Conservation (phyloP, 768 basidiomycete genomes). For the Mycena sanguinolenta region DNA sequence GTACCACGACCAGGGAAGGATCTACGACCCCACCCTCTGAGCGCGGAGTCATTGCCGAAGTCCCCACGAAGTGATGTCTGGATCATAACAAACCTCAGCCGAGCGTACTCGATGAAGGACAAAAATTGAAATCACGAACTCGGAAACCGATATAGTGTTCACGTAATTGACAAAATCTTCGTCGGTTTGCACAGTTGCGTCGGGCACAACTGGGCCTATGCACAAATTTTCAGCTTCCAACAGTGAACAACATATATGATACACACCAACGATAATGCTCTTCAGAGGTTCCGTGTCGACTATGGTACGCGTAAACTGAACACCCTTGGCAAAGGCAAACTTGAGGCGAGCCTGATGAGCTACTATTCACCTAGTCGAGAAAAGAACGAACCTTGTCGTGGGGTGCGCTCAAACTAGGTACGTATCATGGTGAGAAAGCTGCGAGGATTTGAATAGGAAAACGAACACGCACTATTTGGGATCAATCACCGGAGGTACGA, state of each 20-base stretch:
- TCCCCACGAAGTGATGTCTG: constrained; percentile 35
- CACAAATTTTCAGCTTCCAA: no score
- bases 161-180: constrained; percentile 29
- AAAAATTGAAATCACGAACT: neutral
- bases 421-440: neutral
- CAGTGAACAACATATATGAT: neutral
- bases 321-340: constrained; percentile 28
- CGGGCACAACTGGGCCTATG: constrained; percentile 18
- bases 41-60: constrained; percentile 25
- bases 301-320: constrained; percentile 29
- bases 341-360: neutral
- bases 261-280: constrained; percentile 25
- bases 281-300: constrained; percentile 31
- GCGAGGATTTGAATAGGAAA: neutral
- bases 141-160: constrained; percentile 22
- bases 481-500: constrained; percentile 22
- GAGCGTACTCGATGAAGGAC: no score
- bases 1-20: constrained; percentile 28
- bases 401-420: constrained; percentile 21
- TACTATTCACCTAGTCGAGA: no score
- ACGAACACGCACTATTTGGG: constrained; percentile 30
- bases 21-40: constrained; percentile 30
- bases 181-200: constrained; percentile 28
- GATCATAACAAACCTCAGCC: no score
- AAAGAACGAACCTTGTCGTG: constrained; percentile 20